Evolutionary conservation across 1,139 yeast species (phyloP).

Genomic region (Pichia sp.): DNA sequence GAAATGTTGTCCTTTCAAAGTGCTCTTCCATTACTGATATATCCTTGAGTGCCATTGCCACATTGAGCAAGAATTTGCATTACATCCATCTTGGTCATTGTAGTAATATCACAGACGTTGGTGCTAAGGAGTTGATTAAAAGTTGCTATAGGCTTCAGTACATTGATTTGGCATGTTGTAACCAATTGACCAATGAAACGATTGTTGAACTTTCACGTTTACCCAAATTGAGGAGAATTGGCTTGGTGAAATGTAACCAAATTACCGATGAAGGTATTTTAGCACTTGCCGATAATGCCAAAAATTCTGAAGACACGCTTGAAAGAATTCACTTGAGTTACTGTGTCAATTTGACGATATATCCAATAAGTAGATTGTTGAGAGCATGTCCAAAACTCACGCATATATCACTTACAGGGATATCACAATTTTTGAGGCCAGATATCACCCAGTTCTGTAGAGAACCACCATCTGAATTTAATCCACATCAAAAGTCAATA

Average conservation of each 20-base stretch:
- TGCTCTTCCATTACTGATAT: constrained; percentile 85
- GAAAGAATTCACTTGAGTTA: constrained; percentile 93
- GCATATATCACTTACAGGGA: constrained; percentile 85
- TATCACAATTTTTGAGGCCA: constrained; percentile 74
- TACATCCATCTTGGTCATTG: constrained; percentile 95
- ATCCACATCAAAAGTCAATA: constrained; percentile 74
- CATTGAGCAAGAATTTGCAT: constrained; percentile 75
- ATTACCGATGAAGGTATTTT: constrained; percentile 83
- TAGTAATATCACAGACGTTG: constrained; percentile 80
- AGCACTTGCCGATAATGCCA: constrained; percentile 68
- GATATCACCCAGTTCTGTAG: constrained; percentile 87
- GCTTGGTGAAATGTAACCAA: constrained; percentile 83
- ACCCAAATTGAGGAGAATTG: constrained; percentile 82
- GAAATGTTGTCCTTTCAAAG: constrained; percentile 85
- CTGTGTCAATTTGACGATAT: constrained; percentile 72
- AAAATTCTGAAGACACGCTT: constrained; percentile 66
- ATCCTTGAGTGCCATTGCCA: constrained; percentile 63
- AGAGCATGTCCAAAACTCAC: constrained; percentile 82
- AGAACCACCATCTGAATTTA: constrained; percentile 92
- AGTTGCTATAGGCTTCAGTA: constrained; percentile 83
- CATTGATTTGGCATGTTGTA: constrained; percentile 92
- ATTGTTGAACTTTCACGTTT: constrained; percentile 69
- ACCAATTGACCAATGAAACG: constrained; percentile 81
- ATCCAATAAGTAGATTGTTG: constrained; percentile 63
- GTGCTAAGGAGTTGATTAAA: constrained; percentile 69